Base-by-base conservation (phyloP, 202 grass and related monocot genomes). In the Schoenoplectus tabernaemontani region DNA sequence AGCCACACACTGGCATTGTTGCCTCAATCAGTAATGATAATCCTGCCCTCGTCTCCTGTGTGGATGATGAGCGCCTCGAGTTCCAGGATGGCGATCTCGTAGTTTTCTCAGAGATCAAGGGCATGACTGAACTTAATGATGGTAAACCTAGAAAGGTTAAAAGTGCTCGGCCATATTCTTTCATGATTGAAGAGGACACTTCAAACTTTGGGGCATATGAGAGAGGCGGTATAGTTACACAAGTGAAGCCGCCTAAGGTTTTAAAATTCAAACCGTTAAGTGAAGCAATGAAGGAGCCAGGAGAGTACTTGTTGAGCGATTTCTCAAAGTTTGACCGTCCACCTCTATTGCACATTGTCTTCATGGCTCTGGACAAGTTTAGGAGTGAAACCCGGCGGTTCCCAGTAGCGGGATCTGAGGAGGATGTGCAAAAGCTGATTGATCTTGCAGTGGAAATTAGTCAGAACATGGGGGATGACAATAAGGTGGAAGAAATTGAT, bases 341-440 rank as follows among this genome's bases (percentile, higher is more conserved):
- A 70, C 87, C 89, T 79, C 67, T 94, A 28, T 78, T 98, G 74
- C 95, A 98, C 84, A 78, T 98, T 47, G 87, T 89, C 44, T 98
- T 98, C 76, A 90, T 92, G 84, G 91, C 94, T n/a, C 83, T 97
- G 87, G 91, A 98, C 47, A 94, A 89, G 91, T 98, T 98, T 80
- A 90, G 84, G 75, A 28, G 56, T 82, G 91, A 92, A n/a, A 63
- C 81, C 28, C 57, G 28, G 46, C 78, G 86, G 23, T 94, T 98
- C 83, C 95, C 95, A 67, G 42, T 89, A 67, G 80, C 87, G 72
- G 95, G 95, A 41, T 98, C 86, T 1, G 76, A 78, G 75, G 95
- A 94, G 72, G 95, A 98, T 76, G 84, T 60, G 6, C 84, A 94
- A 57, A 90, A 82, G 68, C 83, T 98, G 81, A 86, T 94, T 38